Percentiles rank a stretch among this genome's conserved stretches.
These are phyloP conservation scores for Yueomyces sp. DNA, from an alignment of 805 yeast genomes.

Conservation along the genomic window DNA sequence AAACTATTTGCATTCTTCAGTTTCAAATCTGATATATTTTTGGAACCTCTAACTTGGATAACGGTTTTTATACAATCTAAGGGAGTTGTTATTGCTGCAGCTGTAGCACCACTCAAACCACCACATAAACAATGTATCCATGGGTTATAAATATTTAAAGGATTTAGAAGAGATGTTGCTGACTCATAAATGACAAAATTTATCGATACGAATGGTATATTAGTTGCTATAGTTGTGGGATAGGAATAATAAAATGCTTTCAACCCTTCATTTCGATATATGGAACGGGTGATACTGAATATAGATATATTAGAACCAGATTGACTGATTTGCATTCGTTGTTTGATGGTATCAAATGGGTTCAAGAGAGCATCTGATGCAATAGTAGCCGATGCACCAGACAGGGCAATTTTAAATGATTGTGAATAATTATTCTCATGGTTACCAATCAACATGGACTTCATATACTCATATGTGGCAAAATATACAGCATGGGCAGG, in stretches of 20 bases:
- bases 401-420: conserved; percentile 71
- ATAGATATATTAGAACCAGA: conserved; percentile 9
- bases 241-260: conserved; percentile 81
- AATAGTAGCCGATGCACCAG: conserved; percentile 87
- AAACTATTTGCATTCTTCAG: conserved; percentile 51
- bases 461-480: conserved; percentile 76
- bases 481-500: conserved; percentile 98
- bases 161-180: conserved; percentile 69
- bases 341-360: conserved; percentile 92
- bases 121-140: conserved; percentile 86
- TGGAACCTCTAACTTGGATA: conserved; percentile 64
- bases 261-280: conserved; percentile 54
- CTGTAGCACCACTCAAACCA: conserved; percentile 86
- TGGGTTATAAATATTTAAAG: conserved; percentile 71
- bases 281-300: conserved; percentile 23
- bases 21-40: conserved; percentile 26
- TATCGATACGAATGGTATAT: conserved; percentile 88
- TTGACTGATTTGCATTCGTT: conserved; percentile 65
- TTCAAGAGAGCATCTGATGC: conserved; percentile 94
- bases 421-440: conserved; percentile 34
- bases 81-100: conserved; percentile 95
- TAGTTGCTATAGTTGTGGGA: conserved; percentile 88
- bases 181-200: conserved; percentile 91
- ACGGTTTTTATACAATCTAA: conserved; percentile 89
- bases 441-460: conserved; percentile 24